Evolutionary conservation across 306 rosid species (phyloP).

Genomic region (Lotus japonicus): DNA sequence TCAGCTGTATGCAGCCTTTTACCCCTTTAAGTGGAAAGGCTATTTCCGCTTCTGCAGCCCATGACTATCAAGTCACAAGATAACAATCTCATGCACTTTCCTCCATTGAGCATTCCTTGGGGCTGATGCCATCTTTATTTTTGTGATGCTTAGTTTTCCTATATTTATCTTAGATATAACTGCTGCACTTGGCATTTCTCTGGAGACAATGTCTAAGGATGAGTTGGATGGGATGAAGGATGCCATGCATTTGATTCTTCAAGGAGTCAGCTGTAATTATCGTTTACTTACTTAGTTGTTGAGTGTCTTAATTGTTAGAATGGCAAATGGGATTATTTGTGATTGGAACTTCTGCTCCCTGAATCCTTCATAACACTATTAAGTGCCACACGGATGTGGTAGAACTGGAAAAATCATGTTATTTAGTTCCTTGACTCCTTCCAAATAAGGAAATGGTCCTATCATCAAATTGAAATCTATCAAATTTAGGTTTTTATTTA

Average conservation of each 20-base stretch:
- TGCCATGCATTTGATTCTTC: slow-evolving; percentile 73
- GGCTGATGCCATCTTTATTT: slow-evolving; percentile 18
- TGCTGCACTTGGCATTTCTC: slow-evolving; percentile 78
- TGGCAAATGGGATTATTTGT: slow-evolving; percentile 3
- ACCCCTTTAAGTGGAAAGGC: background rate
- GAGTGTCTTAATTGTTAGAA: slow-evolving; percentile 8
- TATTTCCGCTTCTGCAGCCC: background rate
- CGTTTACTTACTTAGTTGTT: slow-evolving; percentile 15
- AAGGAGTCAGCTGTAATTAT: slow-evolving; percentile 89
- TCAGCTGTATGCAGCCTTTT: background rate
- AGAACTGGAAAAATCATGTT: background rate
- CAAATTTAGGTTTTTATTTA: slow-evolving; percentile 3
- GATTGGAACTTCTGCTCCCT: slow-evolving; percentile 7
- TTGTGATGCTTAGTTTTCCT: slow-evolving; percentile 28
- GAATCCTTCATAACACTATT: background rate
- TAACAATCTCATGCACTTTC: background rate
- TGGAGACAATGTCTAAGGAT: slow-evolving; percentile 72
- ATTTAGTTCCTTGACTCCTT: background rate
- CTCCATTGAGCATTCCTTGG: slow-evolving; percentile 6
- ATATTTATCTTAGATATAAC: slow-evolving; percentile 65
- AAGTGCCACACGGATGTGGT: background rate
- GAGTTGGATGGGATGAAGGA: slow-evolving; percentile 74
- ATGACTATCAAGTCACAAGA: background rate
- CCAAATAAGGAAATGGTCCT: background rate
- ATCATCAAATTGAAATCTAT: too few relatives aligned